Base-by-base conservation (phyloP, 805 yeast genomes). In the Kodamaea laetipori region DNA sequence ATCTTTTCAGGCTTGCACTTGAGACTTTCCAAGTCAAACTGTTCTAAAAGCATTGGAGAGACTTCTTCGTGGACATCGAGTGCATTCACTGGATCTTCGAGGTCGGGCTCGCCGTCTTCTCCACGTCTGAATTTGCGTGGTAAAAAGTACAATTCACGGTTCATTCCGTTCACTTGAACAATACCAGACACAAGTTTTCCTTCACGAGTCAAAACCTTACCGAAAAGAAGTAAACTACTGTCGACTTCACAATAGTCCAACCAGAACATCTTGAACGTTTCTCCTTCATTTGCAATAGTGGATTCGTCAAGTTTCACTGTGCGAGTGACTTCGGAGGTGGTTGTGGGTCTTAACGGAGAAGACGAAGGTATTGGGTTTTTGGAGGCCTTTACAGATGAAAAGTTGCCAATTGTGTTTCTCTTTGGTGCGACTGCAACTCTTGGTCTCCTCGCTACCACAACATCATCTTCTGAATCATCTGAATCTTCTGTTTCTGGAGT, bases 171-270 rank as follows among this genome's bases (percentile, higher is more conserved):
- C 10, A 94, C 67, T 58, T 88, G 94, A 21, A 88, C 79, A 73
- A 87, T 78, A 39, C 86, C 84, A 2, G 96, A 87, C 3, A 83
- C 85, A 18, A 78, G 61, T 7, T 73, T 67, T 3, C 82, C 80
- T 37, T 80, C 81, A 6, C 67, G 67, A 3, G 90, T 73, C 44
- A 76, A 73, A 9, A 85, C 76, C 58, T 90, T 89, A 42, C 99
- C 99, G 61, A 86, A 92, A 7, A 94, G 70, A 13, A 87, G 61
- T 38, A 94, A 65, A 0, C 81, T 66, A 52, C 76, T 76, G 46
- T 83, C 86, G 9, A 84, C 80, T 59, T 92, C 98, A 17, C 85
- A 74, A 61, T 82, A 90, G 63, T 94, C 99, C 23, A 86, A 66
- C 97, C 97, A 94, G 62, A 77, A 94, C 82, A 92, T 81, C 54